Evolutionary conservation across 2,329 filamentous ascomycete species (phyloP).

Genomic region (Knufia petricola): DNA sequence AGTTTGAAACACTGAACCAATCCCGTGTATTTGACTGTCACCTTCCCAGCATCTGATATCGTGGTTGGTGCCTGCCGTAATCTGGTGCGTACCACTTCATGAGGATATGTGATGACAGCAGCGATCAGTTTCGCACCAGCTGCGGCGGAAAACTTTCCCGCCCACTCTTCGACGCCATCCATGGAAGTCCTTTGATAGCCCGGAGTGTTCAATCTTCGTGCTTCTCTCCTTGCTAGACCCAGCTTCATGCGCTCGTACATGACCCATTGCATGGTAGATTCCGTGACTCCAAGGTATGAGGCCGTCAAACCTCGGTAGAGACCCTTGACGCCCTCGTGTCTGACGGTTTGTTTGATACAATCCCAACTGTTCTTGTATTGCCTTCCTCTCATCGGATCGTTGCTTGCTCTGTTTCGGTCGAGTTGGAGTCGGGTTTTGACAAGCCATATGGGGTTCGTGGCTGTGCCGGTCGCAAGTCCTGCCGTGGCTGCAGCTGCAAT

Average conservation of each 20-base stretch:
- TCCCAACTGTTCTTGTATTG: constrained; percentile 82
- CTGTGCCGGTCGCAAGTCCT: constrained; percentile 77
- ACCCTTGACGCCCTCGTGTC: constrained; percentile 68
- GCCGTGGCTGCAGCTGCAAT: constrained; percentile 65
- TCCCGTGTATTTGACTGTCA: constrained; percentile 75
- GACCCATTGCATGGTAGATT: constrained; percentile 87
- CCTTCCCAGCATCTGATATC: constrained; percentile 53
- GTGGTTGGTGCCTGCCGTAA: constrained; percentile 79
- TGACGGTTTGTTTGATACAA: constrained; percentile 72
- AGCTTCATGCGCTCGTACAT: constrained; percentile 88
- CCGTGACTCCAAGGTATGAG: constrained; percentile 81
- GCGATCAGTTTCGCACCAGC: constrained; percentile 80
- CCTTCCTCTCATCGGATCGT: constrained; percentile 44
- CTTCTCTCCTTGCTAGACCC: constrained; percentile 55
- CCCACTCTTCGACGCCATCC: constrained; percentile 69
- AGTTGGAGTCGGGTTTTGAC: constrained; percentile 89
- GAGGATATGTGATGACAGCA: constrained; percentile 77
- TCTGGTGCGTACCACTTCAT: constrained; percentile 79
- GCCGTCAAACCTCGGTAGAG: constrained; percentile 87
- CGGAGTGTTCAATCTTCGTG: constrained; percentile 44
- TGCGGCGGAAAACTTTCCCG: constrained; percentile 67
- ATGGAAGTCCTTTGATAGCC: constrained; percentile 57
- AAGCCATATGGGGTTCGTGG: constrained; percentile 93
- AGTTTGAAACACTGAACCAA: constrained; percentile 79
- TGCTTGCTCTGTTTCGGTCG: constrained; percentile 68